Conservation (phyloP, 129 eudicot genomes). For the Saussurea involucrata region DNA sequence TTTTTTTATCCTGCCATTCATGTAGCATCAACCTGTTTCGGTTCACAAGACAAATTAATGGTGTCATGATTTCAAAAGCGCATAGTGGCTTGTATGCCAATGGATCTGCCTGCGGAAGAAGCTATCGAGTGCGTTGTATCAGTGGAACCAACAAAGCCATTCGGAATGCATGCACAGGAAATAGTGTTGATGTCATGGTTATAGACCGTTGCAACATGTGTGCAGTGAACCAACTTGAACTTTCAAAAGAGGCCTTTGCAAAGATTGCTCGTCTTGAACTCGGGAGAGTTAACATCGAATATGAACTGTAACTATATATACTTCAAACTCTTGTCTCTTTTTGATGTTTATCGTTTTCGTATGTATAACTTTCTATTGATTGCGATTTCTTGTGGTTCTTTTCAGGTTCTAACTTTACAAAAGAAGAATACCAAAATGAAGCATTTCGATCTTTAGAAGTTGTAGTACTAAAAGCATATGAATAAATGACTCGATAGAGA, state of each 20-base stretch:
- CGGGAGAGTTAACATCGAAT: conserved; percentile 26
- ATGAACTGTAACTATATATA: conserved; percentile 9
- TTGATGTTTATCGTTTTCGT: not conserved
- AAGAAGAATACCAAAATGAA: not conserved
- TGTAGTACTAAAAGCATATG: not conserved
- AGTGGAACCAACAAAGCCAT: conserved; percentile 41
- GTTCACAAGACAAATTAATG: conserved; percentile 21
- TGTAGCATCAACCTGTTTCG: conserved; percentile 48
- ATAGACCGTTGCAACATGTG: conserved; percentile 22
- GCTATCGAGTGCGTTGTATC: conserved; percentile 31
- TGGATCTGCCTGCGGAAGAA: conserved; percentile 37
- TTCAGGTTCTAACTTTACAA: conserved; percentile 17
- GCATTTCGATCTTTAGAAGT: not conserved
- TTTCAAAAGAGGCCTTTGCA: conserved; percentile 24
- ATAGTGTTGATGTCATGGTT: conserved; percentile 17
- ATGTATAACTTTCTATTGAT: not conserved
- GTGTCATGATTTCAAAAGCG: conserved; percentile 41
- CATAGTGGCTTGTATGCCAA: conserved; percentile 25
- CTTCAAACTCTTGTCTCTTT: not conserved
- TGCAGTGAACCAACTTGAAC: conserved; percentile 9
- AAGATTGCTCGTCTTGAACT: conserved; percentile 24
- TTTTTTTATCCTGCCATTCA: not conserved
- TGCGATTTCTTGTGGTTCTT: not conserved
- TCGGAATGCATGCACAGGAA: conserved; percentile 29
- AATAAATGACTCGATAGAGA: not conserved